Evolutionary conservation across 148 eudicot genomes (phyloP).

Genomic region (Chenopodium formosanum): DNA sequence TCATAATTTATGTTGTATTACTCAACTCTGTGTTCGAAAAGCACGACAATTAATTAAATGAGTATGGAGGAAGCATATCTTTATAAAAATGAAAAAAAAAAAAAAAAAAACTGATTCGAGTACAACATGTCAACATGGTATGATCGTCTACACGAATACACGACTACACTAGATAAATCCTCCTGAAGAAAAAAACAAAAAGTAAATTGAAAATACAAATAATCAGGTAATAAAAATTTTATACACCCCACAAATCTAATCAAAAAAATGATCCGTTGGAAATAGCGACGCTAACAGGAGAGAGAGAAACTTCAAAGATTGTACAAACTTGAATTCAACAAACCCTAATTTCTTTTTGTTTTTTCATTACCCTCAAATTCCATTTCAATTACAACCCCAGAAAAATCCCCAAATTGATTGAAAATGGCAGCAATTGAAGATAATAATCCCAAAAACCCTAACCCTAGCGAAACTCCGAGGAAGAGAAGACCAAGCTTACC

Average conservation of each 20-base stretch:
- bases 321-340: conserved; percentile 17
- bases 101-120: no score
- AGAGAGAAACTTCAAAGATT: neutral
- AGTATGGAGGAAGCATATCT: no score
- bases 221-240: neutral
- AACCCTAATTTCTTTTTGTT: conserved; percentile 23
- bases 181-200: conserved; percentile 12
- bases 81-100: no score
- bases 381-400: neutral
- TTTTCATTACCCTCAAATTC: no score
- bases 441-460: conserved; percentile 16
- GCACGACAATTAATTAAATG: no score
- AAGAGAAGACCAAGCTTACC: conserved; percentile 42
- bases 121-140: neutral
- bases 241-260: conserved; percentile 36
- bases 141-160: no score
- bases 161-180: conserved; percentile 15
- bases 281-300: conserved; percentile 11
- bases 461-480: conserved; percentile 30
- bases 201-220: conserved; percentile 5
- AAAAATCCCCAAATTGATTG: neutral
- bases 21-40: no score
- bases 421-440: conserved; percentile 38
- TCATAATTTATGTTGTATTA: no score
- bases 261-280: conserved; percentile 40